These are phyloP conservation scores for Mycena vitilis DNA, from an alignment of 768 basidiomycete species.

Conservation along the genomic window DNA sequence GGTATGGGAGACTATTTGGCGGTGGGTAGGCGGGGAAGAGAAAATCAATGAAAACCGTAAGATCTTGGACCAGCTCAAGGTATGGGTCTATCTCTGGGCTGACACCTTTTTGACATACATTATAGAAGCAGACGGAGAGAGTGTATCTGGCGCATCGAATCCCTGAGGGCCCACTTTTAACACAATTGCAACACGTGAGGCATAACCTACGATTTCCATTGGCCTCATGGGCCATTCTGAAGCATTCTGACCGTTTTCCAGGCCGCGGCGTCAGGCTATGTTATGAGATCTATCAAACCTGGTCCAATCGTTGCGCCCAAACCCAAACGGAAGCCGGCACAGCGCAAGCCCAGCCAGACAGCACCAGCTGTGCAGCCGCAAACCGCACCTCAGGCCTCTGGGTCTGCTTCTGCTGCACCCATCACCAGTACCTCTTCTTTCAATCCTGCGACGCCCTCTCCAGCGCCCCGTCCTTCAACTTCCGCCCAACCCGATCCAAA, in stretches of 20 bases:
- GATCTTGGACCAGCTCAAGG: constrained; percentile 58
- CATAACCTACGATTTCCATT: not conserved
- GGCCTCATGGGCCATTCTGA: not conserved
- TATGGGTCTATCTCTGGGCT: not conserved
- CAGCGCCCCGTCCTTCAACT: not conserved
- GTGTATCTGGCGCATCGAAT: constrained; percentile 70
- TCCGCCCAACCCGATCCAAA: constrained; percentile 46
- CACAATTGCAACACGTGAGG: constrained; percentile 70
- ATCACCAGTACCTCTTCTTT: not conserved
- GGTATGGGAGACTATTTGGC: constrained; percentile 68
- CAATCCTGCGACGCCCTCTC: not conserved
- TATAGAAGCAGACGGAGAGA: constrained; percentile 56
- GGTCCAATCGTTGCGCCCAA: constrained; percentile 47
- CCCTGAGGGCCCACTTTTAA: constrained; percentile 64
- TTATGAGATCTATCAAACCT: constrained; percentile 71
- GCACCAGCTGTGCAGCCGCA: constrained; percentile 44
- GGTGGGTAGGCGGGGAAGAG: constrained; percentile 71
- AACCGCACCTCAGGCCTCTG: constrained; percentile 9
- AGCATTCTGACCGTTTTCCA: constrained; percentile 27
- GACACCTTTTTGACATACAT: constrained; percentile 9
- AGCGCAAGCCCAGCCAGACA: constrained; percentile 45
- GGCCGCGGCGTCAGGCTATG: constrained; percentile 61
- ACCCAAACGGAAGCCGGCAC: constrained; percentile 43
- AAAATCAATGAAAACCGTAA: constrained; percentile 62
- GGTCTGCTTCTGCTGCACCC: constrained; percentile 13